These are phyloP conservation scores for Thermothielavioides terrestris DNA, from an alignment of 495 filamentous ascomycete genomes.

Conservation along the genomic window DNA sequence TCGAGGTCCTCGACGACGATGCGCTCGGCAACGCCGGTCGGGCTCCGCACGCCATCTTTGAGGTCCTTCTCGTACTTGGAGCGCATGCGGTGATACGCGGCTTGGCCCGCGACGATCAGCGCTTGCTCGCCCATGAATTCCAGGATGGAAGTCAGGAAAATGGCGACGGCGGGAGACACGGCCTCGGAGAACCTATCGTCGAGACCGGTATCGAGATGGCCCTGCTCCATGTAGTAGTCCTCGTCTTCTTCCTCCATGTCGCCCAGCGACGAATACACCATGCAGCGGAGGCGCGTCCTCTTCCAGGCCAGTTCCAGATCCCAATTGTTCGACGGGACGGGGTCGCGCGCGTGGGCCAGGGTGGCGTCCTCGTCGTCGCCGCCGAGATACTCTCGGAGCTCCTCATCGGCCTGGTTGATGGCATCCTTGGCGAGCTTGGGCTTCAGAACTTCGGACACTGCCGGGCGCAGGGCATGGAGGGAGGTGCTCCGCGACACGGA, in stretches of 20 bases:
- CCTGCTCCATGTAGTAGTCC: constrained; percentile 69
- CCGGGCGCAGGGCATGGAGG: constrained; percentile 66
- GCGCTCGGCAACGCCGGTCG: constrained; percentile 44
- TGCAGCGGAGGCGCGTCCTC: constrained; percentile 80
- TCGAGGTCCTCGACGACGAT: constrained; percentile 83
- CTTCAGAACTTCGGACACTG: constrained; percentile 80
- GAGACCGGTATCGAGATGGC: constrained; percentile 50
- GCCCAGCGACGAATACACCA: constrained; percentile 95
- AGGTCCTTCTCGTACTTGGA: constrained; percentile 43
- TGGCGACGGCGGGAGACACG: constrained; percentile 86
- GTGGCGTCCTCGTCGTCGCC: constrained; percentile 61
- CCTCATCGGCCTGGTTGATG: constrained; percentile 80
- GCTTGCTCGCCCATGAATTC: constrained; percentile 92
- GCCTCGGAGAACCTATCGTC: constrained; percentile 52
- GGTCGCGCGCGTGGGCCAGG: constrained; percentile 47
- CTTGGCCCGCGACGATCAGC: constrained; percentile 78
- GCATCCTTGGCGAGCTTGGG: constrained; percentile 80
- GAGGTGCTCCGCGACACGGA: constrained; percentile 73
- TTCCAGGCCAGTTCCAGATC: constrained; percentile 87
- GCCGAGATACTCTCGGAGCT: constrained; percentile 79
- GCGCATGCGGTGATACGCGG: constrained; percentile 64
- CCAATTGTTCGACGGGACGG: constrained; percentile 54
- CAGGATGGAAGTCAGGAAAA: constrained; percentile 89
- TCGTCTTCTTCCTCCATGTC: constrained; percentile 98
- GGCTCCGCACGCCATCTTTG: constrained; percentile 35